Evolutionary conservation across 441 rosid genomes (phyloP).

Genomic region (Dalechampia spathulata): DNA sequence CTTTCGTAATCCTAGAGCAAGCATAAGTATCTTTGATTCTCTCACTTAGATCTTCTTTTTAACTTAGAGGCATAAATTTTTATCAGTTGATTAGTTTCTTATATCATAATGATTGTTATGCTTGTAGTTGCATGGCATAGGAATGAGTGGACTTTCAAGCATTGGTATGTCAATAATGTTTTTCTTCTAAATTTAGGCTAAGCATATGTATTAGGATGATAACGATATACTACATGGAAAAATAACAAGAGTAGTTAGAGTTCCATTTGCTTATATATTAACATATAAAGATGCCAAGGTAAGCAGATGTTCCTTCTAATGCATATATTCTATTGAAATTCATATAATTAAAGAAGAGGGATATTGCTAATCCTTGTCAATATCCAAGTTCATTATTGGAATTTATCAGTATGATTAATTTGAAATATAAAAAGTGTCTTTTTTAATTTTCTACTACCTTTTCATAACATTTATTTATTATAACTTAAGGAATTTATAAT

Average conservation of each 20-base stretch:
- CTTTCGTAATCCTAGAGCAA: slow-evolving; percentile 99
- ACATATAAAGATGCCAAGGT: slow-evolving; percentile 91
- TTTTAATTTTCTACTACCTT: background rate
- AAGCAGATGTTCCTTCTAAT: slow-evolving; percentile 1
- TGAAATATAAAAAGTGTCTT: background rate
- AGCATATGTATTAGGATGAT: slow-evolving; percentile 97
- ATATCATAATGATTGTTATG: background rate
- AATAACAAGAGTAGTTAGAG: slow-evolving; percentile 88
- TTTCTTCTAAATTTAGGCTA: slow-evolving; percentile 47
- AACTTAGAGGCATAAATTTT: slow-evolving; percentile 65
- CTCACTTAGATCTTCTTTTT: slow-evolving; percentile 78
- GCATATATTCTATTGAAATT: slow-evolving; percentile 1
- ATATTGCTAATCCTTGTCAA: background rate
- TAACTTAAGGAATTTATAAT: background rate
- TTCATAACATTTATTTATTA: background rate
- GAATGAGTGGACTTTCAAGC: slow-evolving; percentile 11
- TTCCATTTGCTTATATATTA: slow-evolving; percentile 95
- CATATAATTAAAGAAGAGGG: background rate
- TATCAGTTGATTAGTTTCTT: background rate
- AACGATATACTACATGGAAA: slow-evolving; percentile 75
- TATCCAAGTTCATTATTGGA: background rate
- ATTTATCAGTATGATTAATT: no score
- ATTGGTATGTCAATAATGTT: slow-evolving; percentile 9
- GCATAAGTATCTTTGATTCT: slow-evolving; percentile 84
- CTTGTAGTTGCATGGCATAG: slow-evolving; percentile 6